Conservation (phyloP, 169 alveolate genomes). For the Toxoplasma gondii region DNA sequence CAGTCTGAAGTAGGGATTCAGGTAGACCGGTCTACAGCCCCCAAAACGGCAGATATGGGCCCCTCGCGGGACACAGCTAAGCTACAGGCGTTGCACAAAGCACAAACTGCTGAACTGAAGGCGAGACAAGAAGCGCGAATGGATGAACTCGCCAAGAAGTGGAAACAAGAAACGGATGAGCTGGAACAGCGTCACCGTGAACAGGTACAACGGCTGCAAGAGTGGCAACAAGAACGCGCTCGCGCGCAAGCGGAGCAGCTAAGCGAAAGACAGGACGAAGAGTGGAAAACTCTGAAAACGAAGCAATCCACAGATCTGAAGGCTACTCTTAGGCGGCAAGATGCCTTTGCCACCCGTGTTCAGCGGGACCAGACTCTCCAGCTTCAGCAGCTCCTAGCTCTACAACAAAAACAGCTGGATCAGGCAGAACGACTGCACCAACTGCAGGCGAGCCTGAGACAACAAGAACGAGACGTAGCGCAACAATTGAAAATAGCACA, state of each 20-base stretch:
- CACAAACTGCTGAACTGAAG: background rate
- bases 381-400: background rate
- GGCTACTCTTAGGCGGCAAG: background rate
- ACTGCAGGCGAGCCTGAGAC: background rate
- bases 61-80: background rate
- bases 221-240: background rate
- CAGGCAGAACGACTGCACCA: background rate
- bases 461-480: background rate
- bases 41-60: background rate
- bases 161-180: background rate
- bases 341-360: background rate
- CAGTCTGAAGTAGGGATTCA: background rate
- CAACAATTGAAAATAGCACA: background rate
- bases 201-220: background rate
- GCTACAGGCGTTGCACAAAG: background rate
- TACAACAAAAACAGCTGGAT: background rate
- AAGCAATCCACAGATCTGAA: background rate
- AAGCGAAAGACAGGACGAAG: background rate
- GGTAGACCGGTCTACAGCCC: background rate
- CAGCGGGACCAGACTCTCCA: background rate
- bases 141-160: background rate
- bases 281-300: background rate
- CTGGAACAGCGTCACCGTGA: background rate
- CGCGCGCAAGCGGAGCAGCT: background rate
- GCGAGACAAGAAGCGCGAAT: background rate